Conservation (phyloP, 768 basidiomycete species). For the Atractiella rhizophila region DNA sequence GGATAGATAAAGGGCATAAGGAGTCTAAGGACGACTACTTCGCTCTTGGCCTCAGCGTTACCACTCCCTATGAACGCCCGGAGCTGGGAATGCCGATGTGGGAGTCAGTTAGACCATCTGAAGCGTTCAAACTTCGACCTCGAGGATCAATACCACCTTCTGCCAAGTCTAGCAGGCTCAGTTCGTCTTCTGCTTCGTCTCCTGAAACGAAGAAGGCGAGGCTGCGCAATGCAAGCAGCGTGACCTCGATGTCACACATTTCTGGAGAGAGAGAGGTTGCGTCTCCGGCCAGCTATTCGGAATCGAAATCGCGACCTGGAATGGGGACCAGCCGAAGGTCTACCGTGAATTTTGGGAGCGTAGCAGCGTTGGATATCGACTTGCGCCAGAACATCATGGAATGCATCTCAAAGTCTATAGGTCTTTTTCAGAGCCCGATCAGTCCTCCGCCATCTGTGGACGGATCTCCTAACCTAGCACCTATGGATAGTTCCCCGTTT, state of each 20-base stretch:
- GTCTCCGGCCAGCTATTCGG: too few species aligned
- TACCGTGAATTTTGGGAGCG: neutral
- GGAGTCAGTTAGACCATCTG: neutral
- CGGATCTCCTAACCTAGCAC: constrained; percentile 21
- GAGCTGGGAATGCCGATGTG: neutral
- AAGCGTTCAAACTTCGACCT: neutral
- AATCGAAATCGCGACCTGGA: too few species aligned
- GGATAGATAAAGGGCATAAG: neutral
- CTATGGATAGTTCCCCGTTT: constrained; percentile 3
- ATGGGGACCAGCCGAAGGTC: too few species aligned
- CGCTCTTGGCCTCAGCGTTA: too few species aligned
- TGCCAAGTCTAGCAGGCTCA: neutral
- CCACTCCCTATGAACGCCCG: neutral
- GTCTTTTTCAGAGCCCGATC: constrained; percentile 58
- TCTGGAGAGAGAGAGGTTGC: too few species aligned
- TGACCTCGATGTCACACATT: too few species aligned
- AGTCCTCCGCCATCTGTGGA: constrained; percentile 13
- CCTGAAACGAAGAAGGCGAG: too few species aligned
- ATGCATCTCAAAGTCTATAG: constrained; percentile 91
- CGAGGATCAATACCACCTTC: too few species aligned
- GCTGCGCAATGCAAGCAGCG: too few species aligned
- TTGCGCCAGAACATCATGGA: constrained; percentile 92
- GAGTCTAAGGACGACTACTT: constrained; percentile 20
- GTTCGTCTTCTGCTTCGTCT: too few species aligned
- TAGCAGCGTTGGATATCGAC: constrained; percentile 45